phyloP scores from a whole-genome alignment of 768 basidiomycete species.

The Scleroderma citrinum region DNA sequence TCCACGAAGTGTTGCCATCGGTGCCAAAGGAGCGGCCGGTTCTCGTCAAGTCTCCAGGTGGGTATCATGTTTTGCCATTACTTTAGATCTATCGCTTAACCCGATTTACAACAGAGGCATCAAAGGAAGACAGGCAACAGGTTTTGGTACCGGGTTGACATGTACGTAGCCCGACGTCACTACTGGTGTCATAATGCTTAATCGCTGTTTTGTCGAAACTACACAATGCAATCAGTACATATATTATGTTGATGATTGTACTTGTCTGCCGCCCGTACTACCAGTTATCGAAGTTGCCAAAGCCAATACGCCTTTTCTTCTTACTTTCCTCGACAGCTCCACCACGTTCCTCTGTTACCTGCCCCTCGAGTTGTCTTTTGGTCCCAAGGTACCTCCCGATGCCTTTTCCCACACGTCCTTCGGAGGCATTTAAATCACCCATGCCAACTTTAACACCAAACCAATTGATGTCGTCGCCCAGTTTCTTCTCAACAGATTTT shows the following conservation, averaged over 20 bases:
- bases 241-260: not conserved
- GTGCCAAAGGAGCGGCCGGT: constrained; percentile 45
- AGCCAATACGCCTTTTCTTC: constrained; percentile 82
- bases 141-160: constrained; percentile 21
- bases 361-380: constrained; percentile 38
- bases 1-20: constrained; percentile 43
- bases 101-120: constrained; percentile 2
- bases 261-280: constrained; percentile 26
- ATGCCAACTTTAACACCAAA: constrained; percentile 80
- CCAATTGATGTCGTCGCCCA: constrained; percentile 75
- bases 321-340: constrained; percentile 43
- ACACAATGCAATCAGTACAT: constrained; percentile 2
- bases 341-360: constrained; percentile 14
- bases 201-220: too few relatives aligned
- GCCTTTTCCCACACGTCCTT: constrained; percentile 32
- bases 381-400: constrained; percentile 77
- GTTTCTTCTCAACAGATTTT: constrained; percentile 42
- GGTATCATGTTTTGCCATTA: not conserved
- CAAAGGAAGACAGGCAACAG: constrained; percentile 1
- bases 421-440: constrained; percentile 29
- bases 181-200: too few relatives aligned
- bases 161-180: too few relatives aligned
- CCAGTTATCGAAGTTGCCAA: constrained; percentile 89
- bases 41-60: constrained; percentile 28
- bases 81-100: constrained; percentile 2